phyloP scores from a whole-genome alignment of 495 filamentous ascomycete genomes.

The Xylaria scruposa region DNA sequence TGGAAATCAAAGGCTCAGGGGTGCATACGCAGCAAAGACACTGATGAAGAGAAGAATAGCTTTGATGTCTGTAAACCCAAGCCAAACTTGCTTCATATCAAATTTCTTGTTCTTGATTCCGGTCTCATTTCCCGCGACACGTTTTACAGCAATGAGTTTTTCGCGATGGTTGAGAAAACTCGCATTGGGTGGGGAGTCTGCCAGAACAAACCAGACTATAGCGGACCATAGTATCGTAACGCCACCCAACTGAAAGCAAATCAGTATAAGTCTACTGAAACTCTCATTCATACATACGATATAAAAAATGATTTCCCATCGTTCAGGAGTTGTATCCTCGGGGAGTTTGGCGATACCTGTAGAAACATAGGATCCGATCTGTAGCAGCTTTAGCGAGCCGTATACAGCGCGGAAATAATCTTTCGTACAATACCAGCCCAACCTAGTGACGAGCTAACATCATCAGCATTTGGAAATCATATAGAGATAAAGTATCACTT shows the following conservation, averaged over 20 bases:
- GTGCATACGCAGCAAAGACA: slow-evolving; percentile 22
- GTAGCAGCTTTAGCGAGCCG: neutral
- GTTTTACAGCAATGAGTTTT: slow-evolving; percentile 56
- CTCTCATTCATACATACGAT: slow-evolving; percentile 7
- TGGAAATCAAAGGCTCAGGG: neutral
- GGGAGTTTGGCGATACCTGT: slow-evolving; percentile 50
- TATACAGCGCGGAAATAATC: neutral
- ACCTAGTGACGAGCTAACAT: slow-evolving; percentile 42
- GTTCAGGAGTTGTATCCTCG: slow-evolving; percentile 30
- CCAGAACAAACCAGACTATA: slow-evolving; percentile 59
- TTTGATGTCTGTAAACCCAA: slow-evolving; percentile 22
- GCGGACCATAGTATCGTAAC: slow-evolving; percentile 56
- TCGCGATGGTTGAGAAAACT: slow-evolving; percentile 53
- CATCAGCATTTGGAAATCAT: neutral
- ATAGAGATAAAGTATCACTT: neutral
- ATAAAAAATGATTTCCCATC: slow-evolving; percentile 36
- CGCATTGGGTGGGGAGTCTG: slow-evolving; percentile 59
- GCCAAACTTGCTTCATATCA: slow-evolving; percentile 32
- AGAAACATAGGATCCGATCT: slow-evolving; percentile 47
- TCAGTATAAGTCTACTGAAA: neutral
- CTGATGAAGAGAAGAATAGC: slow-evolving; percentile 20
- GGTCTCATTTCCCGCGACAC: slow-evolving; percentile 58
- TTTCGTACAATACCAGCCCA: slow-evolving; percentile 45
- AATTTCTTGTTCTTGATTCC: slow-evolving; percentile 62
- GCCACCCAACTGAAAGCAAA: slow-evolving; percentile 41